Conservation (phyloP, 768 basidiomycete genomes). For the Mycena vulgaris region DNA sequence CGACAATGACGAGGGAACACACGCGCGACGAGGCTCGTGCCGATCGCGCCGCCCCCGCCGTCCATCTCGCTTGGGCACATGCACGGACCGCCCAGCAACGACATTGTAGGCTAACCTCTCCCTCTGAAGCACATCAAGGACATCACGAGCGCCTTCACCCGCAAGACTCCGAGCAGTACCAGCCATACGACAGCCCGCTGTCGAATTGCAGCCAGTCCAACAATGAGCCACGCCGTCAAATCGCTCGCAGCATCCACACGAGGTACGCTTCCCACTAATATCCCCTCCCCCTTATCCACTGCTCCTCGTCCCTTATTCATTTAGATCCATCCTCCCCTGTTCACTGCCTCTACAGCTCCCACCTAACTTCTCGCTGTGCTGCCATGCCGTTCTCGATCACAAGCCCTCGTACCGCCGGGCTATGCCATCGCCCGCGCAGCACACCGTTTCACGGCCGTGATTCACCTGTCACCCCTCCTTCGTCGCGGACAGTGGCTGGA, state of each 20-base stretch:
- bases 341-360: not conserved
- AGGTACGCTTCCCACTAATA: not conserved
- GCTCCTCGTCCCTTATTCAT: not conserved
- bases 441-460: not conserved
- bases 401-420: not conserved
- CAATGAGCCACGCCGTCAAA: not conserved
- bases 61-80: no score
- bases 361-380: not conserved
- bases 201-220: no score
- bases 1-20: no score
- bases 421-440: not conserved
- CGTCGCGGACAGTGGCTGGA: not conserved
- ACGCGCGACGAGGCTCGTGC: no score
- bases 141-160: not conserved
- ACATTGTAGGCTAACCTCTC: no score
- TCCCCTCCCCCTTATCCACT: not conserved
- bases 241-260: not conserved
- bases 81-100: no score
- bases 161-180: not conserved
- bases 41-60: no score
- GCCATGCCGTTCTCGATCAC: not conserved
- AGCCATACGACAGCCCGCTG: not conserved
- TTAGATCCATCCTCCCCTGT: not conserved
- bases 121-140: not conserved
- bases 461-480: not conserved